These are phyloP conservation scores for Meyerozyma guilliermondii DNA, from an alignment of 1,139 yeast species.

Conservation along the genomic window DNA sequence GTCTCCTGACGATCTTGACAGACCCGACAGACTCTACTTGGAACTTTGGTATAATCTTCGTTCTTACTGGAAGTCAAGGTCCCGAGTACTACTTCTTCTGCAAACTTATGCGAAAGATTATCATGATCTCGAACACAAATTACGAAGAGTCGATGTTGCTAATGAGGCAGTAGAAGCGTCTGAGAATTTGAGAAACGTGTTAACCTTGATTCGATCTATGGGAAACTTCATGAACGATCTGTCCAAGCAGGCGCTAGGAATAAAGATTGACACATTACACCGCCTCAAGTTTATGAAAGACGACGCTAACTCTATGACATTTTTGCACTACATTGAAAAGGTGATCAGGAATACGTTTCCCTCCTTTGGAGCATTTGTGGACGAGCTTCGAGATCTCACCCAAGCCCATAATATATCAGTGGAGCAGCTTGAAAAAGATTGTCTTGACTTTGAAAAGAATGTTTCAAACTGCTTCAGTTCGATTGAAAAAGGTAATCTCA, in stretches of 20 bases:
- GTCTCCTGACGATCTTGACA: slow-evolving; percentile 59
- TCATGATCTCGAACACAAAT: slow-evolving; percentile 57
- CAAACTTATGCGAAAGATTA: slow-evolving; percentile 74
- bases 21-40: slow-evolving; percentile 77
- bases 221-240: slow-evolving; percentile 93
- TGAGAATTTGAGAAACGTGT: slow-evolving; percentile 56
- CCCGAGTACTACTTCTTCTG: slow-evolving; percentile 66
- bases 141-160: slow-evolving; percentile 65
- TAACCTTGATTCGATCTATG: slow-evolving; percentile 74
- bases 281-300: slow-evolving; percentile 85
- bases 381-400: slow-evolving; percentile 63
- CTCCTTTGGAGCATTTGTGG: slow-evolving; percentile 68
- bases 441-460: slow-evolving; percentile 53
- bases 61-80: slow-evolving; percentile 81
- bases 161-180: slow-evolving; percentile 58
- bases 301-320: slow-evolving; percentile 69
- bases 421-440: slow-evolving; percentile 72
- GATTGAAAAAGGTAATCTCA: slow-evolving; percentile 65
- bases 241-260: slow-evolving; percentile 77
- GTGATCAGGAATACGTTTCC: slow-evolving; percentile 75
- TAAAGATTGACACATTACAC: slow-evolving; percentile 75
- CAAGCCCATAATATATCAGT: slow-evolving; percentile 65
- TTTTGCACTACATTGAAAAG: slow-evolving; percentile 83
- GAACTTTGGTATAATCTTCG: slow-evolving; percentile 75
- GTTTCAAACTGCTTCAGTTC: slow-evolving; percentile 54